Conservation (phyloP, 2,329 filamentous ascomycete species). For the Basipetospora chlamydospora region DNA sequence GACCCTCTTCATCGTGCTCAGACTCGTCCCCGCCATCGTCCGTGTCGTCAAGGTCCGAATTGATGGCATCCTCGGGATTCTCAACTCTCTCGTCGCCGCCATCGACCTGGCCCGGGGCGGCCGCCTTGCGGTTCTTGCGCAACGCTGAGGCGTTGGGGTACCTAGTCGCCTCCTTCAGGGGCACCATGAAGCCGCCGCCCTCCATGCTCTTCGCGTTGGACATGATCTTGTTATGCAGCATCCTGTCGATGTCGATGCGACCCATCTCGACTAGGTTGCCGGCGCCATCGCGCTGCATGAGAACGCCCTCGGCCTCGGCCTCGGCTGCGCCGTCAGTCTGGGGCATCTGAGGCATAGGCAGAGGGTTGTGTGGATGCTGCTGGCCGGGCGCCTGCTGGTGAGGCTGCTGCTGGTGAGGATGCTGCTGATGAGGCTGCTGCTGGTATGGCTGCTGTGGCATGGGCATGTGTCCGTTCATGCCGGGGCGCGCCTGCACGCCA, state of each 20-base stretch:
- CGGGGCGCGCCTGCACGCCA: too few species aligned
- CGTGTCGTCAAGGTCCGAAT: slow-evolving; percentile 91
- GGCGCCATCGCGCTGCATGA: slow-evolving; percentile 40
- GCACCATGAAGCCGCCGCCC: slow-evolving; percentile 62
- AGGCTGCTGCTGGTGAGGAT: slow-evolving; percentile 14
- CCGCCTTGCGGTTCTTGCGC: slow-evolving; percentile 17
- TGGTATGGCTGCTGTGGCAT: slow-evolving; percentile 11
- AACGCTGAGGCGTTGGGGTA: background rate
- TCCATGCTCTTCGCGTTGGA: slow-evolving; percentile 54
- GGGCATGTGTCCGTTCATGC: slow-evolving; percentile 15
- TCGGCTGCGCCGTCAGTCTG: slow-evolving; percentile 62
- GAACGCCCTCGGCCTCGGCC: slow-evolving; percentile 40
- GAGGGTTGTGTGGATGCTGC: too few species aligned
- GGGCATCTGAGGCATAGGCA: slow-evolving; percentile 18
- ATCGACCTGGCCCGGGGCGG: slow-evolving; percentile 32
- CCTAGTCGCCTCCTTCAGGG: slow-evolving; percentile 39
- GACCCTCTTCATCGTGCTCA: slow-evolving; percentile 72
- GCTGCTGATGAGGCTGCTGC: slow-evolving; percentile 17
- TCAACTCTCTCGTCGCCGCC: slow-evolving; percentile 47
- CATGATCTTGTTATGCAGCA: slow-evolving; percentile 55
- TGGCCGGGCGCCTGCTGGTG: slow-evolving; percentile 18
- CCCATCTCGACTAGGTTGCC: slow-evolving; percentile 42
- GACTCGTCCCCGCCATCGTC: slow-evolving; percentile 76
- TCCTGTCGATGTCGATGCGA: slow-evolving; percentile 48
- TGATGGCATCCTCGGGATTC: slow-evolving; percentile 87